Evolutionary conservation across 169 alveolate genomes (phyloP).

Genomic region (Besnoitia besnoiti): DNA sequence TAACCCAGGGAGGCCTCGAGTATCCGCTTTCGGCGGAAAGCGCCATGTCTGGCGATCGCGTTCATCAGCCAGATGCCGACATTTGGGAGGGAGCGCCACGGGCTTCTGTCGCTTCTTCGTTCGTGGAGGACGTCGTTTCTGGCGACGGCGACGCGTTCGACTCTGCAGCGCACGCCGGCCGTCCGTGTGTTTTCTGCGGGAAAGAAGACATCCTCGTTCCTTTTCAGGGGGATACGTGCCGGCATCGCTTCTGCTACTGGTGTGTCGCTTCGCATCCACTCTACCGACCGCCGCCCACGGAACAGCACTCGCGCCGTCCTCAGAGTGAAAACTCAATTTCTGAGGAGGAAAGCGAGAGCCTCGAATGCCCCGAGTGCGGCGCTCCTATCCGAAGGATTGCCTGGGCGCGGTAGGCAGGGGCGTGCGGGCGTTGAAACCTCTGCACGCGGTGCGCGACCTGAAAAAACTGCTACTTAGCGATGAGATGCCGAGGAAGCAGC

Average conservation of each 20-base stretch:
- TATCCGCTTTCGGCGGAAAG: neutral
- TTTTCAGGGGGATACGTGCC: slow-evolving; percentile 34
- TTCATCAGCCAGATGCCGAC: too few species aligned
- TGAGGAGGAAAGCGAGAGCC: slow-evolving; percentile 8
- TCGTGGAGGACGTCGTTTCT: too few species aligned
- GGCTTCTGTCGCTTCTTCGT: too few species aligned
- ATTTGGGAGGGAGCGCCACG: too few species aligned
- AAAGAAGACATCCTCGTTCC: slow-evolving; percentile 44
- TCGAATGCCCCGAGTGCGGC: slow-evolving; percentile 33
- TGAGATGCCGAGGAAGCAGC: neutral
- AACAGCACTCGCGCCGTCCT: too few species aligned
- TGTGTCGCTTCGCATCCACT: slow-evolving; percentile 56
- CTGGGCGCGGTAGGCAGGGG: neutral
- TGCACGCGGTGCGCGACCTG: neutral
- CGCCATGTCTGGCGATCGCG: too few species aligned
- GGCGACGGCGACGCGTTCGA: neutral
- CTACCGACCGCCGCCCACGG: neutral
- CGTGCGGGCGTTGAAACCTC: neutral
- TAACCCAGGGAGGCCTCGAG: neutral
- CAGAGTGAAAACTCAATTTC: too few species aligned
- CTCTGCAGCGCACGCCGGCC: neutral
- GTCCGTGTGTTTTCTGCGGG: slow-evolving; percentile 49
- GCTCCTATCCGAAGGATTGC: neutral
- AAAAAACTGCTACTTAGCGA: neutral
- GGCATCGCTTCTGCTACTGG: slow-evolving; percentile 55